Evolutionary conservation across 768 basidiomycete species (phyloP).

Genomic region (Exidia glandulosa): DNA sequence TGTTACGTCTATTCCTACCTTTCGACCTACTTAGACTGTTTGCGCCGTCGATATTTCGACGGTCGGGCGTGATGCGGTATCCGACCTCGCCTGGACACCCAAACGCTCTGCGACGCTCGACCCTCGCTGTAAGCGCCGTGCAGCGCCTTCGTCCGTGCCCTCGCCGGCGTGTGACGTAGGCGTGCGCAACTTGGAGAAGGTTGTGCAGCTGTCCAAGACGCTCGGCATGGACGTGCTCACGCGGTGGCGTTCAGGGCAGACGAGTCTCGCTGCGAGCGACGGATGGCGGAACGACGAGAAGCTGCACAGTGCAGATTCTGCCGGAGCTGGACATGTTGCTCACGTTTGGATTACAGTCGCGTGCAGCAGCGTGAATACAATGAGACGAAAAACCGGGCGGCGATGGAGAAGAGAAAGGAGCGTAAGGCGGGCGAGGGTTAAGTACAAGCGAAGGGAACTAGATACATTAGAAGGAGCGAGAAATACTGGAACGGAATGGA

Average conservation of each 20-base stretch:
- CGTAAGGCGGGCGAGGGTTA: slow-evolving; percentile 86
- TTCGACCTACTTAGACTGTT: too few species aligned
- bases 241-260: slow-evolving; percentile 80
- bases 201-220: slow-evolving; percentile 75
- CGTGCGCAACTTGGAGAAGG: slow-evolving; percentile 67
- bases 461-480: too few species aligned
- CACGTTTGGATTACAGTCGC: slow-evolving; percentile 82
- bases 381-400: slow-evolving; percentile 65
- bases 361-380: slow-evolving; percentile 87
- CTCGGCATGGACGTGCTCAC: slow-evolving; percentile 89
- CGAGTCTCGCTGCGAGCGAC: slow-evolving; percentile 63
- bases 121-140: too few species aligned
- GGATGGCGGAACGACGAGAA: slow-evolving; percentile 72
- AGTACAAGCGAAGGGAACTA: too few species aligned
- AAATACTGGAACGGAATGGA: too few species aligned
- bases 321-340: slow-evolving; percentile 87
- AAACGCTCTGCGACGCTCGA: too few species aligned
- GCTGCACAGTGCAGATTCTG: slow-evolving; percentile 64
- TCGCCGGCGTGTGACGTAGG: slow-evolving; percentile 67
- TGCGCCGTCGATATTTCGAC: too few species aligned
- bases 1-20: too few species aligned
- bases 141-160: too few species aligned
- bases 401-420: slow-evolving; percentile 77
- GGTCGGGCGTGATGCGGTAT: too few species aligned
- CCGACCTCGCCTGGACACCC: too few species aligned